Base-by-base conservation (phyloP, 169 alveolate species). In the Plasmodium yoelii region DNA sequence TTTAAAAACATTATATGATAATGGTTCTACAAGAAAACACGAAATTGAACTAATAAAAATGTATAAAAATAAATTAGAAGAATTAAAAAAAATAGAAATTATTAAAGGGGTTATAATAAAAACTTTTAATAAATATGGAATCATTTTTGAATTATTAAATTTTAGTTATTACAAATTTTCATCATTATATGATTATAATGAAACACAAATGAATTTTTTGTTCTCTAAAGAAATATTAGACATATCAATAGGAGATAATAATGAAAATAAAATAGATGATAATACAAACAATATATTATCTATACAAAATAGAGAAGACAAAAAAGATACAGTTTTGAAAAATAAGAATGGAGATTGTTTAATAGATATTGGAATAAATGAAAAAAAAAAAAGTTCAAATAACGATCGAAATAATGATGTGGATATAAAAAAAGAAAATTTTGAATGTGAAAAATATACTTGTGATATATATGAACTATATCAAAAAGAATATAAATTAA, bases 71-170 rank as follows among this genome's bases (percentile, higher is more conserved):
- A 77, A 77, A 24, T 28, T 64, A 39, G 75, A 61, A 10, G 77
- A 77, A 10, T 44, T 77, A 22, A 77, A 64, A 19, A 77, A 69
- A 24, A 5, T 77, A 8, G 80, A 77, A 51, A 47, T 77, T 10
- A 18, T 63, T 22, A 77, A 77, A 53, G 88, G 88, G 0, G 4
- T 77, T 19, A 2, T 63, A 8, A 64, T 77, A 1, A 77, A 64
- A 18, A 61, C n/a, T 19, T 57, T 77, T 46, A 77, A 47, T 47
- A 77, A 77, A 34, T 77, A 77, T 47, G 88, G 88, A 0, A 63
- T 77, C 2, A 77, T 63, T 77, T 77, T 77, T 46, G 88, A 77
- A 44, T 7, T 77, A 1, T 57, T 77, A 49, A 77, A 77, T 51
- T 77, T 5, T 28, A 63, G 13, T 15, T 77, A 77, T 39, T 61